Evolutionary conservation across 1,284 basidiomycete genomes (phyloP).

Genomic region (Pholiota adiposa): DNA sequence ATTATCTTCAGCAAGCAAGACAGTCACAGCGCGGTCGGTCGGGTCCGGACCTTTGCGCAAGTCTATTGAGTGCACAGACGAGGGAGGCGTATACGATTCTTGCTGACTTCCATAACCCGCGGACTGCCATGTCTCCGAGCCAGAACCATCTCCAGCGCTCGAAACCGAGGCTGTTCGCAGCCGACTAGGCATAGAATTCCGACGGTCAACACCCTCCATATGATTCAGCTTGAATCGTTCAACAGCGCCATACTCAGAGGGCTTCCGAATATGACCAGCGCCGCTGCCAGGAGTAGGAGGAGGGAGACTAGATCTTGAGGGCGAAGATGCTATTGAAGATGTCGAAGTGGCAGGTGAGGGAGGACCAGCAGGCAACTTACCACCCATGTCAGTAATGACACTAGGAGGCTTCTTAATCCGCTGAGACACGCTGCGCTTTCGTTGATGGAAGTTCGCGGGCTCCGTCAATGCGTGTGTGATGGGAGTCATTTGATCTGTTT

Average conservation of each 20-base stretch:
- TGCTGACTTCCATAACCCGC: slow-evolving; percentile 59
- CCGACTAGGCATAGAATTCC: slow-evolving; percentile 88
- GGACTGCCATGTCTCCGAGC: slow-evolving; percentile 75
- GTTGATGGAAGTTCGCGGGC: slow-evolving; percentile 54
- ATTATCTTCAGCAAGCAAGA: slow-evolving; percentile 96
- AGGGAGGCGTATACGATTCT: slow-evolving; percentile 67
- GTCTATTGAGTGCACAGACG: slow-evolving; percentile 80
- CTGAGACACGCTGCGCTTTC: slow-evolving; percentile 75
- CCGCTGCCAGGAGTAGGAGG: slow-evolving; percentile 73
- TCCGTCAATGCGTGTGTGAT: slow-evolving; percentile 76
- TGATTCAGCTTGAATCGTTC: slow-evolving; percentile 86
- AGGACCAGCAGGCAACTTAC: slow-evolving; percentile 66
- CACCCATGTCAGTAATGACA: slow-evolving; percentile 71
- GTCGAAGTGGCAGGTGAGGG: slow-evolving; percentile 93
- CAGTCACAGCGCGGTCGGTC: slow-evolving; percentile 83
- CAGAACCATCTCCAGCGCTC: slow-evolving; percentile 74
- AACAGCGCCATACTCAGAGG: slow-evolving; percentile 83
- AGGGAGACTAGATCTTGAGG: slow-evolving; percentile 74
- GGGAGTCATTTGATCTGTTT: slow-evolving; percentile 79
- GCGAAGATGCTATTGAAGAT: slow-evolving; percentile 91
- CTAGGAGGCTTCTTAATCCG: slow-evolving; percentile 79
- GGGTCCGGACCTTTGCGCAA: slow-evolving; percentile 72
- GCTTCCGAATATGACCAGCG: slow-evolving; percentile 73
- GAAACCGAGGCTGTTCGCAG: slow-evolving; percentile 87
- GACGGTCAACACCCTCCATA: slow-evolving; percentile 72